Conservation (phyloP, 2,329 filamentous ascomycete genomes). For the Mycosphaerelloides madeirae region DNA sequence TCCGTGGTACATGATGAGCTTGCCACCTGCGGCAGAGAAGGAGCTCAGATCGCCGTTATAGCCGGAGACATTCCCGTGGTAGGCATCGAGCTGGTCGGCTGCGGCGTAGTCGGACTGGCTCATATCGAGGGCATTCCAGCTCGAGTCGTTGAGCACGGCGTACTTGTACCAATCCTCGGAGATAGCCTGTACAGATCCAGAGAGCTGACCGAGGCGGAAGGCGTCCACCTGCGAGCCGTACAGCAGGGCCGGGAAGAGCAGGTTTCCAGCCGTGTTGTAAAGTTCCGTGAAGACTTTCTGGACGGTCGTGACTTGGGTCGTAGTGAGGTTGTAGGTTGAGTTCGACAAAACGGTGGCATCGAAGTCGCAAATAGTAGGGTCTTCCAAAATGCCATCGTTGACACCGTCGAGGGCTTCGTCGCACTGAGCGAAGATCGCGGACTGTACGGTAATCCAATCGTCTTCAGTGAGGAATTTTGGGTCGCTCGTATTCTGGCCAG, state of each 20-base stretch:
- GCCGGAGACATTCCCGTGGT: conserved; percentile 40
- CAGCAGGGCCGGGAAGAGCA: conserved; percentile 50
- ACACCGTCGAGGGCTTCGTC: conserved; percentile 47
- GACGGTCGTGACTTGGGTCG: conserved; percentile 42
- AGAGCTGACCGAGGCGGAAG: conserved; percentile 36
- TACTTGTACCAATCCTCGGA: conserved; percentile 48
- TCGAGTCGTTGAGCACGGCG: conserved; percentile 44
- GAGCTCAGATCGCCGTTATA: conserved; percentile 34
- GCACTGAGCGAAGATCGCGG: conserved; percentile 46
- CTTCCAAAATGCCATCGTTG: conserved; percentile 46
- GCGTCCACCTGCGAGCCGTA: conserved; percentile 44
- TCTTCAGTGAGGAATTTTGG: conserved; percentile 37
- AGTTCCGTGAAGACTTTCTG: conserved; percentile 41
- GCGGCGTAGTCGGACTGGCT: conserved; percentile 39
- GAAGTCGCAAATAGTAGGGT: conserved; percentile 43
- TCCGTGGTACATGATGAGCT: conserved; percentile 44
- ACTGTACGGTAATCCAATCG: conserved; percentile 42
- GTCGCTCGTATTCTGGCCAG: conserved; percentile 36
- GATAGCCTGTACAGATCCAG: conserved; percentile 40
- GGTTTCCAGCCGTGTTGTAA: conserved; percentile 38
- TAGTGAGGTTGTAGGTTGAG: conserved; percentile 38
- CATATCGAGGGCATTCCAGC: conserved; percentile 39
- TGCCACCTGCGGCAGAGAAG: conserved; percentile 40
- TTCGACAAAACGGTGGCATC: conserved; percentile 36
- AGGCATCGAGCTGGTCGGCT: conserved; percentile 35